Percentiles rank a stretch among this genome's conserved stretches.
These are phyloP conservation scores for Kodamaea hsintzibuensis DNA, from an alignment of 805 yeast genomes.

Conservation along the genomic window DNA sequence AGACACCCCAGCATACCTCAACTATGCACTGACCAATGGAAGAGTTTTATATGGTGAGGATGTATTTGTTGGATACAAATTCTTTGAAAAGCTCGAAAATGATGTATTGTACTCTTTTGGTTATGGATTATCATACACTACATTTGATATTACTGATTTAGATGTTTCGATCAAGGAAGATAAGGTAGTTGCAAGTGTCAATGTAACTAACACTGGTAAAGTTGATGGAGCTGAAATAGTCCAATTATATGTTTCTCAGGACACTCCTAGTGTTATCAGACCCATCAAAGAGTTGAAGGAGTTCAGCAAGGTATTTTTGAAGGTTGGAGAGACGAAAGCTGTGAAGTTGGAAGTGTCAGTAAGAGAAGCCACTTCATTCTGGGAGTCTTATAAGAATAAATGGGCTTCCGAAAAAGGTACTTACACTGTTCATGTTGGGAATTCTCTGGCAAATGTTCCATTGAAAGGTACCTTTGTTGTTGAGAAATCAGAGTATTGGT, in stretches of 20 bases:
- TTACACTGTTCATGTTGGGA: slow-evolving; percentile 49
- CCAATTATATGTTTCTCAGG: slow-evolving; percentile 51
- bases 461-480: slow-evolving; percentile 5
- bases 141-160: slow-evolving; percentile 45
- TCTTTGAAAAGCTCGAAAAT: slow-evolving; percentile 52
- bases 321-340: slow-evolving; percentile 43
- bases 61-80: slow-evolving; percentile 62
- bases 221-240: slow-evolving; percentile 54
- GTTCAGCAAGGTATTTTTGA: slow-evolving; percentile 49
- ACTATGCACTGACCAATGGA: slow-evolving; percentile 53
- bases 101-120: slow-evolving; percentile 62
- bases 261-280: slow-evolving; percentile 43
- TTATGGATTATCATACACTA: slow-evolving; percentile 60
- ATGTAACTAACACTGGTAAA: slow-evolving; percentile 50
- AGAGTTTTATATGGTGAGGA: slow-evolving; percentile 64
- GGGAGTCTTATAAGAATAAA: slow-evolving; percentile 46
- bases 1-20: slow-evolving; percentile 59
- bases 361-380: slow-evolving; percentile 56
- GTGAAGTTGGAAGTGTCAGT: slow-evolving; percentile 40
- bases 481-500: slow-evolving; percentile 6
- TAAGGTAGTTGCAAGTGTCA: slow-evolving; percentile 32
- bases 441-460: slow-evolving; percentile 11
- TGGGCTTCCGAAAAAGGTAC: slow-evolving; percentile 56
- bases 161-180: slow-evolving; percentile 26
- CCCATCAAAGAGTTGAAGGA: slow-evolving; percentile 64